Evolutionary conservation across 1,284 basidiomycete species (phyloP).

Genomic region (Ganoderma resinaceum): DNA sequence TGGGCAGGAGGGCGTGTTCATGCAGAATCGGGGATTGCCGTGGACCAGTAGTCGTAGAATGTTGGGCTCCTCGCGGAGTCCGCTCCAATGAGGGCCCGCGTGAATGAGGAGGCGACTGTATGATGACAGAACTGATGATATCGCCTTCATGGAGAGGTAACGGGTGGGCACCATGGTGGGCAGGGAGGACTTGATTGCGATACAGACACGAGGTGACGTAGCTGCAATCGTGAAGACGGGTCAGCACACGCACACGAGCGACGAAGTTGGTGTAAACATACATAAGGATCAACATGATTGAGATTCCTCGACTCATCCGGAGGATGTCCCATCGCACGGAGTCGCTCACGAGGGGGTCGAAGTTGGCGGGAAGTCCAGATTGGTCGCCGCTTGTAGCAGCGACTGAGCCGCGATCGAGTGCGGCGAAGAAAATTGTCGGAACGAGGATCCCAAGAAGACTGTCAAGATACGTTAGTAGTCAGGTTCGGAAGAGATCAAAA

Average conservation of each 20-base stretch:
- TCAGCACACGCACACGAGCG: not conserved
- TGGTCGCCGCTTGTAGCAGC: not conserved
- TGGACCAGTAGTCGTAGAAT: not conserved
- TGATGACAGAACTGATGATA: not conserved
- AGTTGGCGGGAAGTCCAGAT: slow-evolving; percentile 1
- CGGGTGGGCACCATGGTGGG: not conserved
- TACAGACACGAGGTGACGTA: slow-evolving; percentile 66
- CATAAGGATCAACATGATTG: slow-evolving; percentile 65
- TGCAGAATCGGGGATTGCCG: not conserved
- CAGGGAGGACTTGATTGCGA: slow-evolving; percentile 58
- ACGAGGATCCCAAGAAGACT: slow-evolving; percentile 68
- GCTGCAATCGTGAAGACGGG: not conserved
- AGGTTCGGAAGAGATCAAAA: not conserved
- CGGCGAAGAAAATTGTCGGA: slow-evolving; percentile 70
- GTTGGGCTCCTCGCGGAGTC: not conserved
- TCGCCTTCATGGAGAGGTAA: not conserved
- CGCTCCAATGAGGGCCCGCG: not conserved
- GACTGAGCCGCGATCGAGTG: slow-evolving; percentile 50
- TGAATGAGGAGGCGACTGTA: not conserved
- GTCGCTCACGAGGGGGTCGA: slow-evolving; percentile 19
- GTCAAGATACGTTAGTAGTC: not conserved
- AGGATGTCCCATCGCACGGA: slow-evolving; percentile 52
- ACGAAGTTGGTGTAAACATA: slow-evolving; percentile 41
- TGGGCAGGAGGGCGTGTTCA: not conserved
- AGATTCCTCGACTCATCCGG: slow-evolving; percentile 65